Conservation (phyloP, 805 yeast genomes). For the Candida vaughaniae region DNA sequence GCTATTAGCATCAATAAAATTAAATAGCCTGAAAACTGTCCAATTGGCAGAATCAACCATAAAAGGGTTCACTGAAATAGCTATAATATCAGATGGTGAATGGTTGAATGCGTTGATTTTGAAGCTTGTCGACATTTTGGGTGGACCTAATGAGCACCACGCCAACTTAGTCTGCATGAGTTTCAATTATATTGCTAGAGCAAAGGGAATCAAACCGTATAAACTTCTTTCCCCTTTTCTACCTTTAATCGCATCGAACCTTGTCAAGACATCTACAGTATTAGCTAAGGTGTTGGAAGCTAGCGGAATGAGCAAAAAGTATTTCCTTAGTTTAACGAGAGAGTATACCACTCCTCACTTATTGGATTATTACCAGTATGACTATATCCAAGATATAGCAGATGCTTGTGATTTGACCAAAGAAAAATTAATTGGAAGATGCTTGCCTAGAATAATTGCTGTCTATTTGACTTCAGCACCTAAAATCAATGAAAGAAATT, state of each 20-base stretch:
- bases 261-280: constrained; percentile 59
- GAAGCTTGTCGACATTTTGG: constrained; percentile 63
- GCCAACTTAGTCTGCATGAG: constrained; percentile 68
- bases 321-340: constrained; percentile 67
- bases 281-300: constrained; percentile 62
- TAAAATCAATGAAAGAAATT: constrained; percentile 46
- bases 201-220: constrained; percentile 67
- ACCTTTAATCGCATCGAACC: constrained; percentile 64
- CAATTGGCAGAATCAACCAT: constrained; percentile 60
- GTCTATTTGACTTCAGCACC: constrained; percentile 52
- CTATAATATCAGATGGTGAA: constrained; percentile 63
- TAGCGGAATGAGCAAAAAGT: constrained; percentile 58
- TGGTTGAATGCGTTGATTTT: constrained; percentile 63
- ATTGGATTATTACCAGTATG: constrained; percentile 62
- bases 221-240: constrained; percentile 77
- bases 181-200: constrained; percentile 55
- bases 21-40: constrained; percentile 20
- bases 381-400: constrained; percentile 64
- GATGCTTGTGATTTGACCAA: constrained; percentile 45
- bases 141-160: constrained; percentile 62
- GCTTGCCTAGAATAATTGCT: constrained; percentile 56
- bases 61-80: constrained; percentile 63
- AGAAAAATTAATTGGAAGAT: constrained; percentile 46
- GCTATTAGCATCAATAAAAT: constrained; percentile 38
- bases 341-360: constrained; percentile 76